Base-by-base conservation (phyloP, 2,329 filamentous ascomycete species). In the Apiospora rasikravindrae region DNA sequence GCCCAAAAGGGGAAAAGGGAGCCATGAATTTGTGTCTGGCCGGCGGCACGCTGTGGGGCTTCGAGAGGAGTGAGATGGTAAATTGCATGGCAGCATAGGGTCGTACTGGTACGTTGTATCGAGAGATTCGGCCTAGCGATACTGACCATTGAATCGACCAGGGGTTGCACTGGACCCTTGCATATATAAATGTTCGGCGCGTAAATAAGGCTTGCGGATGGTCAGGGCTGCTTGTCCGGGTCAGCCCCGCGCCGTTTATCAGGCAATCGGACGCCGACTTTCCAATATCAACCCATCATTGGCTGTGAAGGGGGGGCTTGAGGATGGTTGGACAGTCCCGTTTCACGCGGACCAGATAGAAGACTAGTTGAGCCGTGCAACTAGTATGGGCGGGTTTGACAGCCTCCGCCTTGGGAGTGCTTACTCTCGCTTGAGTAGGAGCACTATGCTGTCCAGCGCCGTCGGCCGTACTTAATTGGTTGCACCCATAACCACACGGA, bases 151-250 rank as follows among this genome's bases (percentile, higher is more conserved):
- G 19, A 40, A 64, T 64, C 57, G 57, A 64, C 57, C 57, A 11
- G 57, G 57, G 57, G 29, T 40, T 37, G 29, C 33, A 64, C 57
- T 40, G 57, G 57, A 84, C 82, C 84, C 85, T 80, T 83, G 85
- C 80, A 79, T 76, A 80, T 75, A 75, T 76, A 78, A 76, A 75
- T 76, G 78, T 78, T 74, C 79, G 86, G 87, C 87, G 87, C 87
- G 84, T 89, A 89, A 86, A 82, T 79, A 81, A 82, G 82, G 82
- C 81, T 83, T 83, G 80, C 82, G 81, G 84, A 80, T 88, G 86
- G 86, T 72, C 47, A 57, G 68, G 68, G 45, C 45, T 45, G 26
- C 44, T 49, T 49, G 68, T 22, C 68, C 77, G 79, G 76, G 76
- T 78, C 78, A 81, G 81, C 81, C 82, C 81, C 81, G 80, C 79